Evolutionary conservation across 2,329 filamentous ascomycete genomes (phyloP).

Genomic region (Penicillium sp.): DNA sequence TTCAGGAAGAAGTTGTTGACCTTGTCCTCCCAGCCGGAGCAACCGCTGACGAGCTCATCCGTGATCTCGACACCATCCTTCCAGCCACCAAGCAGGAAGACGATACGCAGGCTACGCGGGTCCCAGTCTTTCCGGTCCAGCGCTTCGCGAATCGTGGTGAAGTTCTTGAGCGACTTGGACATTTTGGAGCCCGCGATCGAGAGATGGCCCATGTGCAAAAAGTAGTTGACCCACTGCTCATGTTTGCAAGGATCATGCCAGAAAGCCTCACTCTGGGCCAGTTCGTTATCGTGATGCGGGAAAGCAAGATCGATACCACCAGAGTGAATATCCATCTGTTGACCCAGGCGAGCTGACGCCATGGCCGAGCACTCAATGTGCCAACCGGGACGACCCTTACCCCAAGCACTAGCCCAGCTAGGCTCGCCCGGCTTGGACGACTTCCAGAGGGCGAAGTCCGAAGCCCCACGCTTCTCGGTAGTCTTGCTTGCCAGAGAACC

Average conservation of each 20-base stretch:
- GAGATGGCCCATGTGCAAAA: conserved; percentile 92
- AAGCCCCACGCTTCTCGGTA: conserved; percentile 71
- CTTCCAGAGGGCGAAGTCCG: conserved; percentile 95
- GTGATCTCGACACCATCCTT: conserved; percentile 91
- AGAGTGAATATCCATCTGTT: conserved; percentile 88
- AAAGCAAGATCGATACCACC: conserved; percentile 91
- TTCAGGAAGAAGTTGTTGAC: conserved; percentile 73
- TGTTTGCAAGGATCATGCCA: conserved; percentile 51
- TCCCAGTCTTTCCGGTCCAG: conserved; percentile 72
- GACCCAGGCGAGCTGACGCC: conserved; percentile 85
- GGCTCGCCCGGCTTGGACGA: conserved; percentile 90
- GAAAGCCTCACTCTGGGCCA: conserved; percentile 89
- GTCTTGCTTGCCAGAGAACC: conserved; percentile 70
- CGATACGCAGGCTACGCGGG: conserved; percentile 76
- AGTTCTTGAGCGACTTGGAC: conserved; percentile 95
- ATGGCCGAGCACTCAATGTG: conserved; percentile 97
- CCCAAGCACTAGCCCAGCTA: conserved; percentile 87
- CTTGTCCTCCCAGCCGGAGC: conserved; percentile 78
- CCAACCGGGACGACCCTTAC: conserved; percentile 87
- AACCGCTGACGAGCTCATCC: conserved; percentile 75
- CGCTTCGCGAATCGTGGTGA: conserved; percentile 88
- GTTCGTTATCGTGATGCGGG: conserved; percentile 90
- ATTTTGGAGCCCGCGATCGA: conserved; percentile 91
- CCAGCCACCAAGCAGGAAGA: conserved; percentile 88
- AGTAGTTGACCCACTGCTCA: conserved; percentile 90